Conservation (phyloP, 2,329 filamentous ascomycete species). For the Trichoderma pleuroti region DNA sequence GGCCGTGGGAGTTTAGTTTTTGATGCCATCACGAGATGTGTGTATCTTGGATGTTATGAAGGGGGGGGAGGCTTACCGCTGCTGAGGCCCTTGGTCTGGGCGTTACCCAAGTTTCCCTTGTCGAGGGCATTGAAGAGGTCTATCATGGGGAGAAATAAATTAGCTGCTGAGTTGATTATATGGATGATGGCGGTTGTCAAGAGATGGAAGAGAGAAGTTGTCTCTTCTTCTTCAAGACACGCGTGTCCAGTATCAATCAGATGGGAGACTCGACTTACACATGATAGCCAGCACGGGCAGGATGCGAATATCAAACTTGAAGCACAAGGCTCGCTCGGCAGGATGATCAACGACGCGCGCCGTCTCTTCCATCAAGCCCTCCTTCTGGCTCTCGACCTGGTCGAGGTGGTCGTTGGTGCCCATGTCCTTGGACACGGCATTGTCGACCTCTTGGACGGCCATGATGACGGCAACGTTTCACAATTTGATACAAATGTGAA, state of each 20-base stretch:
- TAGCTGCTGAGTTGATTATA: background rate
- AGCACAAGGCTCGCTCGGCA: conserved; percentile 49
- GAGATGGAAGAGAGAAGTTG: background rate
- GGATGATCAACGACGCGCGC: conserved; percentile 35
- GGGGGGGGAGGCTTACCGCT: conserved; percentile 25
- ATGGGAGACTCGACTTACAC: conserved; percentile 34
- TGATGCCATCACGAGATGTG: background rate
- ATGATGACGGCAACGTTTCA: conserved; percentile 4
- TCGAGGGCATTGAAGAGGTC: conserved; percentile 49
- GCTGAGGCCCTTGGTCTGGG: conserved; percentile 50
- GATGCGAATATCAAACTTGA: conserved; percentile 53
- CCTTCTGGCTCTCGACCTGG: conserved; percentile 19
- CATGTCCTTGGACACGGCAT: conserved; percentile 11
- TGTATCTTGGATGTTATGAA: background rate
- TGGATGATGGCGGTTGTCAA: background rate
- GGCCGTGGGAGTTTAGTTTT: background rate
- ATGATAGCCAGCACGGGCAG: conserved; percentile 53
- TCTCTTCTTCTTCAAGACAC: background rate
- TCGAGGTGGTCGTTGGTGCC: conserved; percentile 17
- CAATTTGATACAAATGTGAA: background rate
- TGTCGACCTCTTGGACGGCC: conserved; percentile 11
- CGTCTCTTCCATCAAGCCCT: conserved; percentile 23
- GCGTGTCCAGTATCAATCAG: background rate
- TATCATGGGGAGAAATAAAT: conserved; percentile 16
- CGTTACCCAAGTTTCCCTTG: conserved; percentile 46